A percentile compares a stretch with the other conserved stretches of the same genome.
phyloP scores from a whole-genome alignment of 371 early-diverging fungal species.

The Blastocladiella emersonii region DNA sequence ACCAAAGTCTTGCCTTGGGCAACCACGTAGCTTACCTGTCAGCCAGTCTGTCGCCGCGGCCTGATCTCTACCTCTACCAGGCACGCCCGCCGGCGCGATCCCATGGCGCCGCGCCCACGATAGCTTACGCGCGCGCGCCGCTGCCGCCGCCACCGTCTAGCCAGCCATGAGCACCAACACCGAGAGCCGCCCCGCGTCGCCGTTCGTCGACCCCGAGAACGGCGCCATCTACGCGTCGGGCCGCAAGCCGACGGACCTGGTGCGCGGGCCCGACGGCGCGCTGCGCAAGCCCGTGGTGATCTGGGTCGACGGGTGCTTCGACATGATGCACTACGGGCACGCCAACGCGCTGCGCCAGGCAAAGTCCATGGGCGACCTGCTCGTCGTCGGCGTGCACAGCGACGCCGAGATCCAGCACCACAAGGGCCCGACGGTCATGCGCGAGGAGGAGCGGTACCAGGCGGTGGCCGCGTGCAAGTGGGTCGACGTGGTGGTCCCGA shows the following conservation, averaged over 20 bases:
- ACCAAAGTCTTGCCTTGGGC: too few species aligned
- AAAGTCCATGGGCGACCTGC: slow-evolving; percentile 74
- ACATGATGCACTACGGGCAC: slow-evolving; percentile 93
- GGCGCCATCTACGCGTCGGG: slow-evolving; percentile 6
- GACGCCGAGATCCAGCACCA: slow-evolving; percentile 77
- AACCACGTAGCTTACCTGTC: too few species aligned
- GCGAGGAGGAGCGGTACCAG: slow-evolving; percentile 87
- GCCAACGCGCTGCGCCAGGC: slow-evolving; percentile 93
- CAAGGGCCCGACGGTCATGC: slow-evolving; percentile 94
- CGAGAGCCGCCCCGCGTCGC: neutral
- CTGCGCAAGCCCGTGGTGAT: slow-evolving; percentile 14
- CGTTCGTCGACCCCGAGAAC: neutral
- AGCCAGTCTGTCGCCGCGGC: too few species aligned
- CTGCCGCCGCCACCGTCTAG: too few species aligned
- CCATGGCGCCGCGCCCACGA: too few species aligned
- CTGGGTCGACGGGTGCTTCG: slow-evolving; percentile 79
- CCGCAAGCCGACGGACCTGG: slow-evolving; percentile 1
- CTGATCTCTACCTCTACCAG: too few species aligned
- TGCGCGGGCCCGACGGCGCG: neutral
- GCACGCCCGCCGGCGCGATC: too few species aligned
- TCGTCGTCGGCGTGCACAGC: slow-evolving; percentile 95
- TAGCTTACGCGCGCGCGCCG: too few species aligned
- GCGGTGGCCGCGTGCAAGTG: slow-evolving; percentile 92
- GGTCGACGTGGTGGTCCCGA: slow-evolving; percentile 82
- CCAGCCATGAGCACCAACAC: too few species aligned